phyloP scores from a whole-genome alignment of 2,329 filamentous ascomycete species.

The Myriosclerotinia scirpicola region DNA sequence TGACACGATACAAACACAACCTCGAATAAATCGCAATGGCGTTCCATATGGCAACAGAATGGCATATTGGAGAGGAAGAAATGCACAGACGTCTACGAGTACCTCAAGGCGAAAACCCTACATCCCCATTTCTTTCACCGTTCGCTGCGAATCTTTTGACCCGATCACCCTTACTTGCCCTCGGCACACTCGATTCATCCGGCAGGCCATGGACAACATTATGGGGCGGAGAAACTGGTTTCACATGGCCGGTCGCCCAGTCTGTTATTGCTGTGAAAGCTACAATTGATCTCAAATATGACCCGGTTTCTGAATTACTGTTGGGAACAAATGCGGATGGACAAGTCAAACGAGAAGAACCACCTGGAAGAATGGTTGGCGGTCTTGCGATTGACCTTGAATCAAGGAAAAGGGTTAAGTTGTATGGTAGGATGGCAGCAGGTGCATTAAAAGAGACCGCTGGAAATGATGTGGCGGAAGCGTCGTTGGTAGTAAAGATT shows the following conservation, averaged over 20 bases:
- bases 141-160: slow-evolving; percentile 61
- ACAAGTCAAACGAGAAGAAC: slow-evolving; percentile 39
- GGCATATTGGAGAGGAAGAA: slow-evolving; percentile 60
- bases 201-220: slow-evolving; percentile 73
- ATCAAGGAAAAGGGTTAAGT: slow-evolving; percentile 68
- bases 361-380: slow-evolving; percentile 54
- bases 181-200: slow-evolving; percentile 67
- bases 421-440: slow-evolving; percentile 68
- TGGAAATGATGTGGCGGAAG: slow-evolving; percentile 29
- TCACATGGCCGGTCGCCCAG: slow-evolving; percentile 60
- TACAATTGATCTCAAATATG: slow-evolving; percentile 58
- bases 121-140: slow-evolving; percentile 59
- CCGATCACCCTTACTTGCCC: slow-evolving; percentile 64
- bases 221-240: slow-evolving; percentile 71
- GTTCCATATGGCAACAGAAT: slow-evolving; percentile 36
- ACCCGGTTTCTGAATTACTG: slow-evolving; percentile 68
- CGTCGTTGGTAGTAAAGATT: slow-evolving; percentile 63
- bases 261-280: slow-evolving; percentile 63
- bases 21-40: slow-evolving; percentile 9
- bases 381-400: slow-evolving; percentile 64
- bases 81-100: slow-evolving; percentile 63
- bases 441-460: slow-evolving; percentile 51
- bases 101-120: slow-evolving; percentile 63
- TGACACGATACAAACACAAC: background rate
- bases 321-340: slow-evolving; percentile 51